Base-by-base conservation (phyloP, 2,329 filamentous ascomycete species). In the Diplodia scrobiculata region DNA sequence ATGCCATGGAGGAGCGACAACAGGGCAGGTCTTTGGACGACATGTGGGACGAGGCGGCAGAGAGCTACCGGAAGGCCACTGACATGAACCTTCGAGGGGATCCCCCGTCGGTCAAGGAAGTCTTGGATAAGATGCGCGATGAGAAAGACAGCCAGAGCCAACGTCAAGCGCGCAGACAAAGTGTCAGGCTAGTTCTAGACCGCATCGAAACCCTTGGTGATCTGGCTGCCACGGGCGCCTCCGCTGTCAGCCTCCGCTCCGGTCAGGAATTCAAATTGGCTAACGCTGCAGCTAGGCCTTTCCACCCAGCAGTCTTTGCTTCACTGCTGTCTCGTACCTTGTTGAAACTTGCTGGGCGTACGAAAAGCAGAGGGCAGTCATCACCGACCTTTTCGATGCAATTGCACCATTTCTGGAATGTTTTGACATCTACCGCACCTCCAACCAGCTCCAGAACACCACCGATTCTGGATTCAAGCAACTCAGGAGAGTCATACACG, bases 1-100 rank as follows among this genome's bases (percentile, higher is more conserved):
- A 36, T 10, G 9, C 73, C 67, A 73, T 76, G 50, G 69, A 68
- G 21, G 68, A 68, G n/a, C 34, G 7, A 14, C 54, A 66, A 14
- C 19, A 59, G 10, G 17, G 34, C 36, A 13, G 5, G 14, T 47
- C 55, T 14, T 32, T 59, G 21, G 25, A 47, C 9, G 5, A 14
- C 9, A 59, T 59, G 55, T 59, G 55, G 55, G 17, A 21, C 13
- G n/a, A 59, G 3, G 55, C 38, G 14, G 55, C 55, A 21, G 25
- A n/a, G 1, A 41, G 45, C 38, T 59, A 47, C 29, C 14, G 13
- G 25, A 32, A 47, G 13, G 9, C 38, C 5, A 47, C 55, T 1
- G 29, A 14, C 17, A 47, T 32, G 4, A 7, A 19, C 19, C 21
- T n/a, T 11, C 38, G 17, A 45, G 38, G 38, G 7, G 6, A 17